Conservation (phyloP, 1,284 basidiomycete genomes). For the Ustilago cynodontis region DNA sequence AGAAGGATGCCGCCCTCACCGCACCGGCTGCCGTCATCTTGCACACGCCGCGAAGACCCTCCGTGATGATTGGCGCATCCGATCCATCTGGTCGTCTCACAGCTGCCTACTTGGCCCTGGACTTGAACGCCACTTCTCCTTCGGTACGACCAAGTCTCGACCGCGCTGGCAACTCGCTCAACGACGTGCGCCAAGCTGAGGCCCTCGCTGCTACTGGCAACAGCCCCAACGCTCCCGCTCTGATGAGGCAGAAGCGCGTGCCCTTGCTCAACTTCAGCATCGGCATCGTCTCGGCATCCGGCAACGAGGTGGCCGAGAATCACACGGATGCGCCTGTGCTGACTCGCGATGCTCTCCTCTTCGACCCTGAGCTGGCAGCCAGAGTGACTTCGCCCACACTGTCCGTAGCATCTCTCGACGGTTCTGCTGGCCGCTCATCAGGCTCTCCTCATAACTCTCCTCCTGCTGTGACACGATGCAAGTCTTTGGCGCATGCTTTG, state of each 20-base stretch:
- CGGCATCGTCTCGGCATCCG: slow-evolving; percentile 26
- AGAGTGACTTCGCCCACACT: slow-evolving; percentile 15
- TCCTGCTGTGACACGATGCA: slow-evolving; percentile 15
- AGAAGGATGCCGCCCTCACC: slow-evolving; percentile 26
- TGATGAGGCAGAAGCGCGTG: slow-evolving; percentile 38
- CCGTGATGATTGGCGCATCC: slow-evolving; percentile 1
- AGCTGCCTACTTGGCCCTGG: slow-evolving; percentile 7
- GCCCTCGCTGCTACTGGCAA: not conserved
- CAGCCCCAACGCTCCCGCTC: slow-evolving; percentile 4
- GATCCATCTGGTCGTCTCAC: slow-evolving; percentile 15
- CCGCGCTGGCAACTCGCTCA: slow-evolving; percentile 12
- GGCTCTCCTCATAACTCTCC: slow-evolving; percentile 21
- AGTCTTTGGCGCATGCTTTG: slow-evolving; percentile 20
- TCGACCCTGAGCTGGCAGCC: slow-evolving; percentile 45
- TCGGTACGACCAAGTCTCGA: slow-evolving; percentile 29
- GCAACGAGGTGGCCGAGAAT: slow-evolving; percentile 25
- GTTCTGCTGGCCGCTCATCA: not conserved
- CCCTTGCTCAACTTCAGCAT: slow-evolving; percentile 44
- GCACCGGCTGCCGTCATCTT: slow-evolving; percentile 34
- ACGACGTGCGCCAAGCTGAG: slow-evolving; percentile 20
- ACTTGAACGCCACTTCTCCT: slow-evolving; percentile 2
- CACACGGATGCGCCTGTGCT: slow-evolving; percentile 23
- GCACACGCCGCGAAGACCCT: slow-evolving; percentile 27
- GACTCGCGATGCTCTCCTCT: slow-evolving; percentile 46
- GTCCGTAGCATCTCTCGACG: not conserved